A percentile compares a stretch with the other conserved stretches of the same genome.
These are phyloP conservation scores for Blumeriella jaapii DNA, from an alignment of 2,329 filamentous ascomycete species.

Conservation along the genomic window DNA sequence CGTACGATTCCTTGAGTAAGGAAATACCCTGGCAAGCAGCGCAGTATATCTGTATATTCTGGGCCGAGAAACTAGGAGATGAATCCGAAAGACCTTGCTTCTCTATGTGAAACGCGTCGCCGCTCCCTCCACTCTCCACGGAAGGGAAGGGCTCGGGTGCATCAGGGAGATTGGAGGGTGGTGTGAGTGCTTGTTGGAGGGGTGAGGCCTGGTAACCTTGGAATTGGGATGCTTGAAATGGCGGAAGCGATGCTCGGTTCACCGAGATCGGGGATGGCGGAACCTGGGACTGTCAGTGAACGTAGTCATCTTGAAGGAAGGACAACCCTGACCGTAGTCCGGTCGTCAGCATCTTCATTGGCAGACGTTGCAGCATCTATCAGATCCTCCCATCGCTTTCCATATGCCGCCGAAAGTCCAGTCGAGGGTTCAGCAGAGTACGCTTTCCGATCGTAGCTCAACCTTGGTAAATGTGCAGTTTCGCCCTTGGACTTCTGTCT, in stretches of 20 bases:
- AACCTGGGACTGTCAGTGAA: conserved; percentile 36
- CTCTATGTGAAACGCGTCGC: conserved; percentile 61
- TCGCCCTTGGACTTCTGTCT: conserved; percentile 62
- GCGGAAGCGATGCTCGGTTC: conserved; percentile 49
- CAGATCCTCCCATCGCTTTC: conserved; percentile 91
- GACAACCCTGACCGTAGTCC: conserved; percentile 60
- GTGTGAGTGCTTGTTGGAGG: conserved; percentile 80
- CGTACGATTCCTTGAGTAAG: conserved; percentile 71
- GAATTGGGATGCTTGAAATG: conserved; percentile 47
- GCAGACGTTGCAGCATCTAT: conserved; percentile 91
- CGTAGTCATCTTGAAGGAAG: not conserved
- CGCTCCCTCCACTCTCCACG: conserved; percentile 67
- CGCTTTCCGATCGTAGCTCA: conserved; percentile 66
- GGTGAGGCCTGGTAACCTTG: conserved; percentile 78
- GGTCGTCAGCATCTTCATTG: conserved; percentile 81
- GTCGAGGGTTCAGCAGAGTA: conserved; percentile 72
- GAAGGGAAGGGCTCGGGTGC: conserved; percentile 75
- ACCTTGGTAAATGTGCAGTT: conserved; percentile 53
- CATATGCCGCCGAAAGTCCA: conserved; percentile 42
- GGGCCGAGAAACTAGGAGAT: conserved; percentile 63
- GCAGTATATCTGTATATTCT: conserved; percentile 82
- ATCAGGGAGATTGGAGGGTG: conserved; percentile 57
- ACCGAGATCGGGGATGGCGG: conserved; percentile 55
- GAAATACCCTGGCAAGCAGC: conserved; percentile 73
- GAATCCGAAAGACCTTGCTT: conserved; percentile 52